A percentile compares a stretch with the other conserved stretches of the same genome.
phyloP scores from a whole-genome alignment of 371 early-diverging fungal genomes.

The Mortierella sp. region DNA sequence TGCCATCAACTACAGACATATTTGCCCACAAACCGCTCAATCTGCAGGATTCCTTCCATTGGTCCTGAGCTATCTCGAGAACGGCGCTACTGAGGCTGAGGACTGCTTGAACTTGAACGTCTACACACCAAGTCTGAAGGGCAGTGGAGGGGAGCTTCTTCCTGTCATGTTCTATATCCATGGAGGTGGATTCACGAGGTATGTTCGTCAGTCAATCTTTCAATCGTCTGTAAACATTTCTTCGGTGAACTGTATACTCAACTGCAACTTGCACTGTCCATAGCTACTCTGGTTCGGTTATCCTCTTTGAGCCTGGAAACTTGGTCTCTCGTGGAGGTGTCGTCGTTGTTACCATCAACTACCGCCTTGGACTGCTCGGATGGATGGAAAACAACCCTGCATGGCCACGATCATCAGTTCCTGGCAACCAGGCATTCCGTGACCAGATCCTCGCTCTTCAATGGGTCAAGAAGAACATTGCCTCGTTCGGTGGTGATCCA shows the following conservation, averaged over 20 bases:
- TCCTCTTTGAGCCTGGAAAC: slow-evolving; percentile 70
- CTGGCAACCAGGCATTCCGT: slow-evolving; percentile 47
- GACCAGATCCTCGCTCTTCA: slow-evolving; percentile 53
- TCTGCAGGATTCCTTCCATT: slow-evolving; percentile 25
- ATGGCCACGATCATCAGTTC: slow-evolving; percentile 20
- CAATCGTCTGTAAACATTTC: not conserved
- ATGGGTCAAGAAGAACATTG: slow-evolving; percentile 61
- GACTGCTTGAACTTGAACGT: slow-evolving; percentile 83
- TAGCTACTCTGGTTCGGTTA: slow-evolving; percentile 57
- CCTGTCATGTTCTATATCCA: slow-evolving; percentile 41
- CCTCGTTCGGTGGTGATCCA: slow-evolving; percentile 59
- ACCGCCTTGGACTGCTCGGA: slow-evolving; percentile 56
- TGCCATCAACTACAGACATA: slow-evolving; percentile 21
- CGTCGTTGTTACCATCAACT: slow-evolving; percentile 53
- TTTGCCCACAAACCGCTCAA: slow-evolving; percentile 36
- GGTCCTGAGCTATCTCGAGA: slow-evolving; percentile 30
- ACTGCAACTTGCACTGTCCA: too few relatives aligned
- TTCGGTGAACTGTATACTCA: too few relatives aligned
- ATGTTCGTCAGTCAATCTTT: not conserved
- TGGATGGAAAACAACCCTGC: slow-evolving; percentile 41
- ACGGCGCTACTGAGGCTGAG: slow-evolving; percentile 75
- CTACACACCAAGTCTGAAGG: slow-evolving; percentile 66
- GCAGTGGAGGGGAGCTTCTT: slow-evolving; percentile 3
- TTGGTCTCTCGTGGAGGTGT: slow-evolving; percentile 60
- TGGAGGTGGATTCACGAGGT: slow-evolving; percentile 32